Percentiles rank a stretch among this genome's conserved stretches.
These are phyloP conservation scores for Erodium maritimum DNA, from an alignment of 345 rosid species.

Conservation along the genomic window DNA sequence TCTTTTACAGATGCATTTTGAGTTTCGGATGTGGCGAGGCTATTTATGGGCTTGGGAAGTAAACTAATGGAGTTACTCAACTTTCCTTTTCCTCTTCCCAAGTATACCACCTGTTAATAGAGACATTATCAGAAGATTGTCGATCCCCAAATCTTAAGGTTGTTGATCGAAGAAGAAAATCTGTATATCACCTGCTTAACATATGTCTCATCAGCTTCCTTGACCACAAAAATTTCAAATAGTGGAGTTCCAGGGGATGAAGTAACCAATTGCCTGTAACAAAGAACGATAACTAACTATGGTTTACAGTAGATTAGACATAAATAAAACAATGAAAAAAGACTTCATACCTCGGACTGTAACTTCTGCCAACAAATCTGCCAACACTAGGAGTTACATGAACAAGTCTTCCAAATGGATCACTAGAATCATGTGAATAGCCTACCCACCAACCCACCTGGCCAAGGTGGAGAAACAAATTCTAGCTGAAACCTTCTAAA, in stretches of 20 bases:
- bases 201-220: constrained; percentile 50
- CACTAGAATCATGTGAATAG: constrained; percentile 61
- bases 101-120: constrained; percentile 57
- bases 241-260: constrained; percentile 77
- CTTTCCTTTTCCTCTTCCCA: constrained; percentile 50
- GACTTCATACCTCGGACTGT: constrained; percentile 60
- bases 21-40: constrained; percentile 28
- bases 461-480: constrained; percentile 10
- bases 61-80: constrained; percentile 23
- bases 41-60: constrained; percentile 32
- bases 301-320: constrained; percentile 7
- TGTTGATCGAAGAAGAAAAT: constrained; percentile 5
- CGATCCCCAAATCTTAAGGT: background rate
- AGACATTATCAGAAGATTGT: constrained; percentile 5
- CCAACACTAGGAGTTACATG: constrained; percentile 78
- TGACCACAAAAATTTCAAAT: constrained; percentile 88
- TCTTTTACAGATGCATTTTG: constrained; percentile 36
- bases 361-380: constrained; percentile 80
- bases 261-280: constrained; percentile 70
- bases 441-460: constrained; percentile 99
- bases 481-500: background rate
- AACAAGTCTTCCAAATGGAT: constrained; percentile 77
- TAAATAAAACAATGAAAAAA: constrained; percentile 8
- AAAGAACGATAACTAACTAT: constrained; percentile 10
- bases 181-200: constrained; percentile 56